phyloP scores from a whole-genome alignment of 768 basidiomycete species.

The Macrolepiota fuliginosa region DNA sequence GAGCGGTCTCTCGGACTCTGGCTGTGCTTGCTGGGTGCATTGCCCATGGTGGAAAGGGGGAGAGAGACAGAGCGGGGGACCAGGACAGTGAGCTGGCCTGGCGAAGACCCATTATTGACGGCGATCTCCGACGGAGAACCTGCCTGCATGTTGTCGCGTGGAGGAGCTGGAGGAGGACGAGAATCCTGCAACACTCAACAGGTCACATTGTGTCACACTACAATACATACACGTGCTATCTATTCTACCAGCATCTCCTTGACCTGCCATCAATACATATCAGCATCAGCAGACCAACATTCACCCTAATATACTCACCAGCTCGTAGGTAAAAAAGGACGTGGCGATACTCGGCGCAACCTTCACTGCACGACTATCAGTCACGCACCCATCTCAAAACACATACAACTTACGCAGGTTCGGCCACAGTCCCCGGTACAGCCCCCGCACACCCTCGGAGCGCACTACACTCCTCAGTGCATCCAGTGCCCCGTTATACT shows the following conservation, averaged over 20 bases:
- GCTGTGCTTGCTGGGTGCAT: constrained; percentile 17
- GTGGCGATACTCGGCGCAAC: constrained; percentile 91
- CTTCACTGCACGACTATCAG: constrained; percentile 53
- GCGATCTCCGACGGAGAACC: constrained; percentile 3
- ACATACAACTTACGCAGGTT: constrained; percentile 68
- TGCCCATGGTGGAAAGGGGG: constrained; percentile 21
- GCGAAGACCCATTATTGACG: neutral
- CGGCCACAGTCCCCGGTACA: constrained; percentile 89
- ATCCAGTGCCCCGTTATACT: constrained; percentile 80
- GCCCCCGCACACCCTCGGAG: constrained; percentile 70
- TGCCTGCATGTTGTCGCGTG: constrained; percentile 15
- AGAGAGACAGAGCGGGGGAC: constrained; percentile 19
- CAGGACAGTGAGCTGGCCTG: constrained; percentile 20
- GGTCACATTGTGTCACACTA: constrained; percentile 11
- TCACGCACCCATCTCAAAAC: neutral
- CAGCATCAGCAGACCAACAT: neutral
- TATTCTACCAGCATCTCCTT: constrained; percentile 8
- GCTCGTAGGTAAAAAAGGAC: constrained; percentile 81
- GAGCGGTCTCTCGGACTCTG: neutral
- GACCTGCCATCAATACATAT: constrained; percentile 2
- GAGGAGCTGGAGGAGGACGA: neutral
- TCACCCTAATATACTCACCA: constrained; percentile 30
- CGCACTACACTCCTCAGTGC: constrained; percentile 67
- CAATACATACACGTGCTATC: constrained; percentile 10
- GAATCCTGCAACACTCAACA: neutral